Evolutionary conservation across 1,139 yeast species (phyloP).

Genomic region (Kodamaea plutei): DNA sequence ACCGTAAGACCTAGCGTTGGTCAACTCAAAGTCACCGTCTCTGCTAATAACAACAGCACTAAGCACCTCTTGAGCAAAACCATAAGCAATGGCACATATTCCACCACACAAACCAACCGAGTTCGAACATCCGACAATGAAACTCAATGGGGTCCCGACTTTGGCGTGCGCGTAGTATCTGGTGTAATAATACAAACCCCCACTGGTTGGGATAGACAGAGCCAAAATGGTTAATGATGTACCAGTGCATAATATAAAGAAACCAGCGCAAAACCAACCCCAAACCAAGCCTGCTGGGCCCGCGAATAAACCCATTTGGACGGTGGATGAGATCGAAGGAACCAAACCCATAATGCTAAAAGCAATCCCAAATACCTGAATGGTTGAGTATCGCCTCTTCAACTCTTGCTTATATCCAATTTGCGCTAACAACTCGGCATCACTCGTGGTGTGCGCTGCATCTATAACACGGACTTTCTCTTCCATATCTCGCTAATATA

Average conservation of each 20-base stretch:
- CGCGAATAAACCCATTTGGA: constrained; percentile 38
- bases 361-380: constrained; percentile 52
- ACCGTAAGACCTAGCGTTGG: constrained; percentile 32
- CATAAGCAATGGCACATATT: constrained; percentile 36
- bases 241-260: constrained; percentile 56
- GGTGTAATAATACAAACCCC: constrained; percentile 47
- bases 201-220: constrained; percentile 68
- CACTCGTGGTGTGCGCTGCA: constrained; percentile 27
- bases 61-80: constrained; percentile 33
- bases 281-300: constrained; percentile 60
- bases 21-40: constrained; percentile 30
- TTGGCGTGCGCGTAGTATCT: constrained; percentile 34
- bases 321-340: constrained; percentile 42
- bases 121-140: constrained; percentile 33
- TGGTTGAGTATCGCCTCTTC: constrained; percentile 42
- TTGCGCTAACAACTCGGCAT: constrained; percentile 47
- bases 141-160: constrained; percentile 32
- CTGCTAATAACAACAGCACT: constrained; percentile 30
- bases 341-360: constrained; percentile 51
- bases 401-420: constrained; percentile 54
- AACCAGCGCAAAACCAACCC: constrained; percentile 68
- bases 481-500: neutral
- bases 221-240: constrained; percentile 63
- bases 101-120: constrained; percentile 36
- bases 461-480: constrained; percentile 17